These are phyloP conservation scores for Inosperma sp. DNA, from an alignment of 768 basidiomycete species.

Conservation along the genomic window DNA sequence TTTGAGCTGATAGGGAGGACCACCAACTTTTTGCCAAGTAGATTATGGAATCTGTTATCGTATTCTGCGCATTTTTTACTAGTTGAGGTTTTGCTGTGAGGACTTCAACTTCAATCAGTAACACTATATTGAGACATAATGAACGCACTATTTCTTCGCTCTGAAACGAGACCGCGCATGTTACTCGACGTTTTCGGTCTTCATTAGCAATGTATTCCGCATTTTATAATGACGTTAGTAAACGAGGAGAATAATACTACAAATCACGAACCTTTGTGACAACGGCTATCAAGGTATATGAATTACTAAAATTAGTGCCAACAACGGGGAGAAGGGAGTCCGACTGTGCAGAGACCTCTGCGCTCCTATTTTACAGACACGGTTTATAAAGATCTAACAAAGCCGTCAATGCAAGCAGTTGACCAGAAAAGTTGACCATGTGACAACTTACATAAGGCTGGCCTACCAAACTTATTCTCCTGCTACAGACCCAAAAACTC, in stretches of 20 bases:
- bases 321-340: conserved; percentile 57
- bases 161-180: conserved; percentile 85
- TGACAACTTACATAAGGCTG: too few species aligned
- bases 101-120: conserved; percentile 10
- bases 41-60: conserved; percentile 89
- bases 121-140: neutral
- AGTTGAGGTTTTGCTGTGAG: conserved; percentile 82
- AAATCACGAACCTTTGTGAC: conserved; percentile 75
- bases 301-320: conserved; percentile 95
- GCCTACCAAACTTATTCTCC: too few species aligned
- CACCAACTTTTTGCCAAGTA: conserved; percentile 82
- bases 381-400: too few species aligned
- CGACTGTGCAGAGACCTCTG: conserved; percentile 32
- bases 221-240: conserved; percentile 33
- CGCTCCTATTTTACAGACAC: conserved; percentile 41
- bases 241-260: neutral
- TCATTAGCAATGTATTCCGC: conserved; percentile 97
- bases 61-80: conserved; percentile 91
- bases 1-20: neutral
- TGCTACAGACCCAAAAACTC: conserved; percentile 52
- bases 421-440: too few species aligned
- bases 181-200: conserved; percentile 97
- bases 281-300: conserved; percentile 91
- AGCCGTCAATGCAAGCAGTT: too few species aligned
- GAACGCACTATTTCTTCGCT: conserved; percentile 82